Base-by-base conservation (phyloP, 192 early-diverging fungal species). In the Linnemannia hyalina region DNA sequence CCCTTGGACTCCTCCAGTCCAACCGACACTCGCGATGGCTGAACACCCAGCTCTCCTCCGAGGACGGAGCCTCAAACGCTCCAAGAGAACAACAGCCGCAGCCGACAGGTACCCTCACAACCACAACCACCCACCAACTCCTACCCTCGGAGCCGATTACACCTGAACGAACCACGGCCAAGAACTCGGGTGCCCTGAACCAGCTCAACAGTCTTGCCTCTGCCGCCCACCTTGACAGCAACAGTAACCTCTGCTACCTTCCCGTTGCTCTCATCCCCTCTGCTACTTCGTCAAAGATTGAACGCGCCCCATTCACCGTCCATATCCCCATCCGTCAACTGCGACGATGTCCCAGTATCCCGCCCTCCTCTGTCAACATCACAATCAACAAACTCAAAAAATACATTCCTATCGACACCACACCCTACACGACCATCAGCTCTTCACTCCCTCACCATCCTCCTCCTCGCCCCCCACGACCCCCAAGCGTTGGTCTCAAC, bases 1-100 rank as follows among this genome's bases (percentile, higher is more conserved):
- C 82, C 2, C 40, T 85, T 15, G 74, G 82, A 1, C 26, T 75
- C 4, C 23, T 79, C 4, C 82, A 83, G 10, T 38, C 71, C 13
- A 83, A 79, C 38, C 76, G 77, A 18, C 65, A 79, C 36, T 79
- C 82, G 2, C 71, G 76, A 40, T 79, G 71, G 76, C 54, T 82
- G 29, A 82, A 77, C 70, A 77, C 81, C 4, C 81, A 82, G 44
- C 70, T 82, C 18, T 76, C 80, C 0, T 82, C 81, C 0, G 75
- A 82, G 6, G 81, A 82, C 35, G 75, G 70, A 16, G 81, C 55
- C 29, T 68, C 78, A 41, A 49, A 26, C 18, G 41, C 38, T 0
- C 73, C 63, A 49, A 47, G 4, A 9, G 47, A 80, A 5, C 49
- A 52, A 52, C 49, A 52, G 4, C 54, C 15, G 8, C 47, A 36